Percentiles rank a stretch among this genome's conserved stretches.
Evolutionary conservation across 345 rosid genomes (phyloP).

Genomic region (Crucihimalaya himalaica): DNA sequence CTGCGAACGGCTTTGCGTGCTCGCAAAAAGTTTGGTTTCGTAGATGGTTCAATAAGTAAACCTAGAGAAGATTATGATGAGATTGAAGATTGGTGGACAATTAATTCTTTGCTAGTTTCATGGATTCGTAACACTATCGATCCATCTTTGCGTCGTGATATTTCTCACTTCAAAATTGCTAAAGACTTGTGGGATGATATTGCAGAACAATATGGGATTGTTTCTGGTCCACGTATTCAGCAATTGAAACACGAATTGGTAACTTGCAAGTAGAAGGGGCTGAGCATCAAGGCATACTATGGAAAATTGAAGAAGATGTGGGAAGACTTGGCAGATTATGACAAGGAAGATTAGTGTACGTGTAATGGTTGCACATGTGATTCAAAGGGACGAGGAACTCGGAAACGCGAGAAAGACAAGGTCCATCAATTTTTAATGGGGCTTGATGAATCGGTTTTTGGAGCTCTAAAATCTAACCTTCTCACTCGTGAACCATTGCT

Average conservation of each 20-base stretch:
- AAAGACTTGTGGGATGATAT: background rate
- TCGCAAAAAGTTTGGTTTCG: background rate
- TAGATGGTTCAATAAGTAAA: background rate
- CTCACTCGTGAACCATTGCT: background rate
- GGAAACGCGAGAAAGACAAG: background rate
- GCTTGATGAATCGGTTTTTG: background rate
- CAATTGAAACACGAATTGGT: background rate
- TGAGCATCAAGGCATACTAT: no score
- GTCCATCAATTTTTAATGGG: background rate
- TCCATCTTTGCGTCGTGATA: rapidly evolving
- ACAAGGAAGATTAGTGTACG: background rate
- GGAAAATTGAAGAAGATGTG: no score
- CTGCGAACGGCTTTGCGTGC: background rate
- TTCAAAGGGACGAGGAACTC: background rate
- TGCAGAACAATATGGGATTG: background rate
- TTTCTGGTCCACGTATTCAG: background rate
- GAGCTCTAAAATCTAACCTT: background rate
- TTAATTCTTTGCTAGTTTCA: background rate
- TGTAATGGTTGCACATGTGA: background rate
- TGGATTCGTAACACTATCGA: background rate
- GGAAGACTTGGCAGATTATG: background rate
- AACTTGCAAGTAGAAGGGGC: background rate
- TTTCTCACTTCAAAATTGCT: background rate
- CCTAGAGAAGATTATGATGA: background rate
- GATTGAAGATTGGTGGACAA: background rate